These are phyloP conservation scores for Artemisia argyi DNA, from an alignment of 129 eudicot species.

Conservation along the genomic window DNA sequence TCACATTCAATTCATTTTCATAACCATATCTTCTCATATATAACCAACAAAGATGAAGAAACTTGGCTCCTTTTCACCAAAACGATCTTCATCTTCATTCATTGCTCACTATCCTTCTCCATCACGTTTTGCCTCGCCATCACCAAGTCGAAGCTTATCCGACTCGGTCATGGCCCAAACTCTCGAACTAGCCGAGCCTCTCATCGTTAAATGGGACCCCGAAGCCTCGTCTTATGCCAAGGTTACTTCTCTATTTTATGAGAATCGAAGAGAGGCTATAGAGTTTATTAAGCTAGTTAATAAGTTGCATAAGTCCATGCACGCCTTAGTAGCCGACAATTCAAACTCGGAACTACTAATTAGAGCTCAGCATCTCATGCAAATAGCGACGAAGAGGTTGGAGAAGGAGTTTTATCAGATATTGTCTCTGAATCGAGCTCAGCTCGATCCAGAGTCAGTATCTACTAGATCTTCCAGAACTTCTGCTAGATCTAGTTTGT, in stretches of 20 bases:
- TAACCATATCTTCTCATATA: background rate
- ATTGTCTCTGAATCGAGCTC: slow-evolving; percentile 51
- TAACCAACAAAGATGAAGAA: slow-evolving; percentile 24
- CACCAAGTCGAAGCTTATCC: slow-evolving; percentile 42
- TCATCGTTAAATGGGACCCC: slow-evolving; percentile 58
- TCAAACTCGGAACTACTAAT: slow-evolving; percentile 45
- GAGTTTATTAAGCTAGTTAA: slow-evolving; percentile 47
- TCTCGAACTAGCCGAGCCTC: slow-evolving; percentile 46
- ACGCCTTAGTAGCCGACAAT: slow-evolving; percentile 32
- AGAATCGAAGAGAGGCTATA: slow-evolving; percentile 52
- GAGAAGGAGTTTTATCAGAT: slow-evolving; percentile 71
- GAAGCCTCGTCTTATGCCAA: slow-evolving; percentile 49
- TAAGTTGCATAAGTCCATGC: slow-evolving; percentile 68
- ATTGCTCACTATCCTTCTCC: slow-evolving; percentile 45
- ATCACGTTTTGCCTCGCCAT: slow-evolving; percentile 35
- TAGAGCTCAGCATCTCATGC: slow-evolving; percentile 66
- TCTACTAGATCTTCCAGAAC: too few relatives aligned
- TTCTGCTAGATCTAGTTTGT: slow-evolving; percentile 48
- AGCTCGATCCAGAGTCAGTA: too few relatives aligned
- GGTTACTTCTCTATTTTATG: slow-evolving; percentile 64
- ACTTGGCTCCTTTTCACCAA: slow-evolving; percentile 23
- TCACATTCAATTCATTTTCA: background rate
- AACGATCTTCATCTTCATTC: slow-evolving; percentile 37
- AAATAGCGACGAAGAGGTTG: slow-evolving; percentile 65
- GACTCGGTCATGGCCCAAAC: slow-evolving; percentile 50